A percentile compares a stretch with the other conserved stretches of the same genome.
These are phyloP conservation scores for Pythium phragmitis DNA, from an alignment of 352 stramenopile genomes.

Conservation along the genomic window DNA sequence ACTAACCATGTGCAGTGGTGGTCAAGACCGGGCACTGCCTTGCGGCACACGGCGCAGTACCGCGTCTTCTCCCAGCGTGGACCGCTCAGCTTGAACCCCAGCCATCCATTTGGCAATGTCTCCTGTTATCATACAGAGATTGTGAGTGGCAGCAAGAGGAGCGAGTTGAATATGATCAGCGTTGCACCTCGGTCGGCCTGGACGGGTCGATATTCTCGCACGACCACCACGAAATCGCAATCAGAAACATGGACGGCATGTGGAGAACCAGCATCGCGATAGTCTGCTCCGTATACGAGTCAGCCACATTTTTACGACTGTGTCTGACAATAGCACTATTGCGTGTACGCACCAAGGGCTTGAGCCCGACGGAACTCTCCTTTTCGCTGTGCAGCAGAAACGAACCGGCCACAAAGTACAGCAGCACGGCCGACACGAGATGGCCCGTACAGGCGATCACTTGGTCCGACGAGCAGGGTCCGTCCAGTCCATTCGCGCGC, in stretches of 20 bases:
- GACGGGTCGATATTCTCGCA: slow-evolving; percentile 73
- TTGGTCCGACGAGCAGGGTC: slow-evolving; percentile 75
- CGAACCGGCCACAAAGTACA: slow-evolving; percentile 45
- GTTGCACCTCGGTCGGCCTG: slow-evolving; percentile 33
- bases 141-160: no score
- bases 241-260: slow-evolving; percentile 42
- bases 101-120: slow-evolving; percentile 51
- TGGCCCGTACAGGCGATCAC: slow-evolving; percentile 74
- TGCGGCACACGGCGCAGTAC: slow-evolving; percentile 80
- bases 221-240: slow-evolving; percentile 64
- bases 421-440: slow-evolving; percentile 54
- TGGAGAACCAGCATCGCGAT: slow-evolving; percentile 54
- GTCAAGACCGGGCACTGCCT: slow-evolving; percentile 74
- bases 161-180: slow-evolving; percentile 5
- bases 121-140: slow-evolving; percentile 8
- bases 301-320: neutral
- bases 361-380: slow-evolving; percentile 11
- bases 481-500: slow-evolving; percentile 69
- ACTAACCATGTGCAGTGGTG: slow-evolving; percentile 84
- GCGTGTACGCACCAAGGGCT: slow-evolving; percentile 23
- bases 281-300: slow-evolving; percentile 31
- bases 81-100: slow-evolving; percentile 64
- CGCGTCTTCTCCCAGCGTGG: slow-evolving; percentile 77
- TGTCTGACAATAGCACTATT: neutral
- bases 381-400: slow-evolving; percentile 24